Evolutionary conservation across 1,284 basidiomycete genomes (phyloP).

Genomic region (Trametes versicolor): DNA sequence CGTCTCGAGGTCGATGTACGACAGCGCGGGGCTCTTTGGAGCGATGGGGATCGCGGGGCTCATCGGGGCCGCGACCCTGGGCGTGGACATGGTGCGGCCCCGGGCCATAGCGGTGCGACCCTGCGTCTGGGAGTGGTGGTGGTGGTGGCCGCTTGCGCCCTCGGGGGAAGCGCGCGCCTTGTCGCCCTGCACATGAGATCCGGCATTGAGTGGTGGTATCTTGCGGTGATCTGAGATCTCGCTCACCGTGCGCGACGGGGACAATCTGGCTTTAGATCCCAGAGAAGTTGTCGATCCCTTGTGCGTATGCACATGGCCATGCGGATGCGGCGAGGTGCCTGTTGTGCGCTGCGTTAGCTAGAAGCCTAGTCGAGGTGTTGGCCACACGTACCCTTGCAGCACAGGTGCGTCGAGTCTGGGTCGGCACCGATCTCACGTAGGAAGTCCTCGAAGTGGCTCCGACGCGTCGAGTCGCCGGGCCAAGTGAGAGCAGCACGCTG

Average conservation of each 20-base stretch:
- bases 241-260: conserved; percentile 28
- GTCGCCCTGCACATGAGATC: conserved; percentile 12
- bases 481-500: conserved; percentile 36
- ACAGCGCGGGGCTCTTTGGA: conserved; percentile 32
- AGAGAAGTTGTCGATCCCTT: conserved; percentile 20
- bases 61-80: conserved; percentile 20
- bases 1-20: conserved; percentile 28
- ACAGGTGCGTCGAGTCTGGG: conserved; percentile 32
- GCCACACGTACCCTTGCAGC: conserved; percentile 30
- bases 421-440: conserved; percentile 41
- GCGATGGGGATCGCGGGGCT: conserved; percentile 20
- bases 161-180: conserved; percentile 20
- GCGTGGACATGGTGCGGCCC: conserved; percentile 26
- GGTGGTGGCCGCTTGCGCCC: conserved; percentile 1
- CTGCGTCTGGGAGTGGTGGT: neutral
- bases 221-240: conserved; percentile 2
- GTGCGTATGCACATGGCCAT: conserved; percentile 28
- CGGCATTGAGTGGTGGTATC: conserved; percentile 1
- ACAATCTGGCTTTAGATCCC: conserved; percentile 23
- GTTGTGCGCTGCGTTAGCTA: neutral
- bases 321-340: conserved; percentile 29
- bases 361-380: no score
- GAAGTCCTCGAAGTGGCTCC: conserved; percentile 42
- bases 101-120: conserved; percentile 7
- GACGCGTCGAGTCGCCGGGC: conserved; percentile 28